Evolutionary conservation across 345 rosid genomes (phyloP).

Genomic region (Salix dunnii): DNA sequence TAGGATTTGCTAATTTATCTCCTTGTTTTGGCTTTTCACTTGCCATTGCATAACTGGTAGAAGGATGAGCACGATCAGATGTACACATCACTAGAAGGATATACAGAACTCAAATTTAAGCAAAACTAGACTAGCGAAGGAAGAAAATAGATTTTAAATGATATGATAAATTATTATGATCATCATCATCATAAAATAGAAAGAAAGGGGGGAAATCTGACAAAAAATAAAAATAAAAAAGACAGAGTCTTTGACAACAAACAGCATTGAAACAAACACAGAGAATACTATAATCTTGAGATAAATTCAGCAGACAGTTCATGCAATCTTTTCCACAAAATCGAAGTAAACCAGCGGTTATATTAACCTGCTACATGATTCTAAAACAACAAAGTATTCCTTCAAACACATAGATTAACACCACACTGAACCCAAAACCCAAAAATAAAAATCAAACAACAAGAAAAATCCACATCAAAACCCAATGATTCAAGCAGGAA

Average conservation of each 20-base stretch:
- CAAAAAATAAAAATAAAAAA: background rate
- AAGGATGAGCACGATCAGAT: background rate
- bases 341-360: background rate
- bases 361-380: background rate
- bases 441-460: background rate
- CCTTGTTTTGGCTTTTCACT: conserved; percentile 19
- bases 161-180: too few relatives aligned
- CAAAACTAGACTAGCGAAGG: background rate
- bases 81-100: conserved; percentile 4
- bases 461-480: background rate
- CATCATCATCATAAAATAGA: background rate
- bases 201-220: too few relatives aligned
- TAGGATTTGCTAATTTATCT: conserved; percentile 4
- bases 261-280: background rate
- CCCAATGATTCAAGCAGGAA: background rate
- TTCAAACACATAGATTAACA: background rate
- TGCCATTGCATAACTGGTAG: conserved; percentile 18
- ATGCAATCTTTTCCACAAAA: background rate
- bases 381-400: background rate
- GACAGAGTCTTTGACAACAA: background rate
- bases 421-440: background rate
- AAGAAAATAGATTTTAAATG: background rate
- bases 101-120: background rate
- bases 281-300: background rate
- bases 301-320: background rate